phyloP scores from a whole-genome alignment of 306 rosid species.

The Vachellia collinsii region DNA sequence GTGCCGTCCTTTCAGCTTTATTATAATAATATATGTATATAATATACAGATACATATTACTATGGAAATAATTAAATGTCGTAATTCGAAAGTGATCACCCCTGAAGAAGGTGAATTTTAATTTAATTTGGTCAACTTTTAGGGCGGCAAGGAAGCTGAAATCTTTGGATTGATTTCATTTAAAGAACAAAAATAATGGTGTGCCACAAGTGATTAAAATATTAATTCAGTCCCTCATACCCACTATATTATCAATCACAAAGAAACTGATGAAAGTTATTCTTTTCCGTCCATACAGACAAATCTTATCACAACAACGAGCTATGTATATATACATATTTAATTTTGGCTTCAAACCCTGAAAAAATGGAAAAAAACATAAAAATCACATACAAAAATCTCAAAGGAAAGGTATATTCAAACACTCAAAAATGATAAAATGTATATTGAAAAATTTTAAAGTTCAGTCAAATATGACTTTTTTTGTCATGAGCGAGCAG shows the following conservation, averaged over 20 bases:
- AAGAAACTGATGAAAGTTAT: background rate
- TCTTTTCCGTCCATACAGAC: background rate
- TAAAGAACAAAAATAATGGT: background rate
- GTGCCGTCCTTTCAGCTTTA: too few species aligned
- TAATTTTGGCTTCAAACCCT: background rate
- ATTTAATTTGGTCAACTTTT: background rate
- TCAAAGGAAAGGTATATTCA: background rate
- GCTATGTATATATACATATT: background rate
- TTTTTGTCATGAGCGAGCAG: too few species aligned
- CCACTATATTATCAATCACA: background rate
- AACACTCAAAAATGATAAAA: too few species aligned
- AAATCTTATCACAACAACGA: too few species aligned
- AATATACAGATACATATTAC: too few species aligned
- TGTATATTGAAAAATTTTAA: too few species aligned
- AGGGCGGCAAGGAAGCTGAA: background rate
- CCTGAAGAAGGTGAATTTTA: background rate
- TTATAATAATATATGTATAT: too few species aligned
- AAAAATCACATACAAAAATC: background rate
- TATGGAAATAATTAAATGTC: too few species aligned
- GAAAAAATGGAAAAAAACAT: background rate
- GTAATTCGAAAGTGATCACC: background rate
- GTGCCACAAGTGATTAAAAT: background rate
- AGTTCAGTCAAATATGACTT: too few species aligned
- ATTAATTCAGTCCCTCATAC: background rate
- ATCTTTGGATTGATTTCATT: background rate